These are phyloP conservation scores for Epipyxis sp. DNA, from an alignment of 108 stramenopile species.

Conservation along the genomic window DNA sequence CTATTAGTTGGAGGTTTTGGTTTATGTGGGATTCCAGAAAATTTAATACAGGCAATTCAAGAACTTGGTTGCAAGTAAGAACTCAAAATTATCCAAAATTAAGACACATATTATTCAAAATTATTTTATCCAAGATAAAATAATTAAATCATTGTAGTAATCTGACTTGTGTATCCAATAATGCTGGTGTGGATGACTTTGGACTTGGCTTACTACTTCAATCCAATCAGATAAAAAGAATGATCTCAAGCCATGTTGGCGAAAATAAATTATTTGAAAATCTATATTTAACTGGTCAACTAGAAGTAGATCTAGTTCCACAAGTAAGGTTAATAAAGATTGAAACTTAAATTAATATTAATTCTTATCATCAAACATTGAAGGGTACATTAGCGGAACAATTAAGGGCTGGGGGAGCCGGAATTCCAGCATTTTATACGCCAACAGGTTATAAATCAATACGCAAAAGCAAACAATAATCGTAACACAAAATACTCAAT, in stretches of 20 bases:
- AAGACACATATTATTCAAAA: too few relatives aligned
- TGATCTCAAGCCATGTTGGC: slow-evolving; percentile 79
- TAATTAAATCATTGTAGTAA: too few relatives aligned
- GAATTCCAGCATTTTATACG: slow-evolving; percentile 85
- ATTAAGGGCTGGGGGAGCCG: slow-evolving; percentile 73
- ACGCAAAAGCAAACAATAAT: too few relatives aligned
- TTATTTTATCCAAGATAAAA: slow-evolving; percentile 11
- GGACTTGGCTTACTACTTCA: slow-evolving; percentile 72
- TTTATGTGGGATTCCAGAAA: slow-evolving; percentile 55
- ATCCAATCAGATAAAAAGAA: slow-evolving; percentile 70
- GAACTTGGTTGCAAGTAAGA: too few relatives aligned
- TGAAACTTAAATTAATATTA: too few relatives aligned
- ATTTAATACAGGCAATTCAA: slow-evolving; percentile 44
- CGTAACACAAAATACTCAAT: too few relatives aligned
- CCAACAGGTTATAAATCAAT: slow-evolving; percentile 78
- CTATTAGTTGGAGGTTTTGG: slow-evolving; percentile 51
- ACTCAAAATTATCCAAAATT: slow-evolving; percentile 64
- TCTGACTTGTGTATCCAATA: slow-evolving; percentile 72
- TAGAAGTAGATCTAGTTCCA: slow-evolving; percentile 57
- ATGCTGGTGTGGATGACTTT: slow-evolving; percentile 71
- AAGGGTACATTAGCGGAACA: slow-evolving; percentile 81
- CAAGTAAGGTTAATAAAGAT: too few relatives aligned
- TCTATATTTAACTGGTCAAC: slow-evolving; percentile 67
- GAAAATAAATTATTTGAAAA: slow-evolving; percentile 80
- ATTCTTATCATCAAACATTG: slow-evolving; percentile 70